Percentiles rank a stretch among this genome's conserved stretches.
These are phyloP conservation scores for Pseudogymnoascus sp. DNA, from an alignment of 2,329 filamentous ascomycete genomes.

Conservation along the genomic window DNA sequence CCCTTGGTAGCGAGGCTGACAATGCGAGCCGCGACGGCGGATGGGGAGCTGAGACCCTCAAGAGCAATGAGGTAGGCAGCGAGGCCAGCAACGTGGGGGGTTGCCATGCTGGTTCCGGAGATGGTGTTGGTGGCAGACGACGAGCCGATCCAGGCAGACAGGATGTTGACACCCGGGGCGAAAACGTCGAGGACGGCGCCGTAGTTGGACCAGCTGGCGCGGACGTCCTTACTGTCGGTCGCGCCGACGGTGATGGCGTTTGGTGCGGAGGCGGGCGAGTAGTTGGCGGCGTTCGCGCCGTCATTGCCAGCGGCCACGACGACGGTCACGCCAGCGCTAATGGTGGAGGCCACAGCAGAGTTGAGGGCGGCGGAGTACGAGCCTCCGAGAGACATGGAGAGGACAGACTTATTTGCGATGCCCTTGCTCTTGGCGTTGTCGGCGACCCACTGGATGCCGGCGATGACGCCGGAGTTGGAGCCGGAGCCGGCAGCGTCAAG, in stretches of 20 bases:
- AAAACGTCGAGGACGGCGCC: slow-evolving; percentile 44
- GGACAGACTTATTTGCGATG: slow-evolving; percentile 46
- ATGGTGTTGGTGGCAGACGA: slow-evolving; percentile 42
- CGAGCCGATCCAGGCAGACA: slow-evolving; percentile 40
- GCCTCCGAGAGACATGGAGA: slow-evolving; percentile 58
- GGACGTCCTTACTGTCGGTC: slow-evolving; percentile 33
- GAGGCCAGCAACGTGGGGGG: slow-evolving; percentile 53
- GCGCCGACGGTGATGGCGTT: slow-evolving; percentile 48
- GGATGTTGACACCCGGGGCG: slow-evolving; percentile 41
- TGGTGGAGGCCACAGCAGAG: slow-evolving; percentile 40
- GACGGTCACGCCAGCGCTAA: slow-evolving; percentile 40
- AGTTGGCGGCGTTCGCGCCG: slow-evolving; percentile 32
- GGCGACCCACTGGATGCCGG: slow-evolving; percentile 51
- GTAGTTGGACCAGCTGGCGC: slow-evolving; percentile 45
- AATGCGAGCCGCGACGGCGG: slow-evolving; percentile 43
- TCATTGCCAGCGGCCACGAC: slow-evolving; percentile 51
- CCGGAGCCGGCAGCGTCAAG: slow-evolving; percentile 34
- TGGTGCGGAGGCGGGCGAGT: slow-evolving; percentile 43
- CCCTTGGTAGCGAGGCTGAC: slow-evolving; percentile 35
- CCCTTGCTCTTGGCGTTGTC: slow-evolving; percentile 38
- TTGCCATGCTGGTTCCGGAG: slow-evolving; percentile 56
- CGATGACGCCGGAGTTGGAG: slow-evolving; percentile 45
- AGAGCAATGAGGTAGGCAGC: slow-evolving; percentile 49
- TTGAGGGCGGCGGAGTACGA: slow-evolving; percentile 41
- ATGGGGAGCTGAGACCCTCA: slow-evolving; percentile 37